Base-by-base conservation (phyloP, 345 rosid species). In the Turritis glabra region DNA sequence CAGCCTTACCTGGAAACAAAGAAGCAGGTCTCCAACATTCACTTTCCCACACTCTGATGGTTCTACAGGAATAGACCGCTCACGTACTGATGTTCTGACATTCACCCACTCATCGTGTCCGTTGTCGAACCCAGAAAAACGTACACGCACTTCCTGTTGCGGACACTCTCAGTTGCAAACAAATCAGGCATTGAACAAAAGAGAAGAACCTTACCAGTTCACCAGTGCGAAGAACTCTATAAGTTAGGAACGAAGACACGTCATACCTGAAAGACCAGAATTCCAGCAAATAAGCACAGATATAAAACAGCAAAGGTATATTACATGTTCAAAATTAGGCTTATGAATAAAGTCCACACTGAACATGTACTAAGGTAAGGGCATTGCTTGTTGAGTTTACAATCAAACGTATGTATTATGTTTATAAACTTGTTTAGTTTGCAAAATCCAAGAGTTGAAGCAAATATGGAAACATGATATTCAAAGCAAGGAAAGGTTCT, bases 91-190 rank as follows among this genome's bases (percentile, higher is more conserved):
- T 5, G 30, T 64, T 71, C 55, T 83, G 47, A 93, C 89, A 26
- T 82, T 87, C 61, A 93, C 91, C 98, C 98, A 93, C 79, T 93
- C 98, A 68, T 93, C 98, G 18, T 93, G 85, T 41, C 71, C 47
- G 40, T 88, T 84, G 41, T 73, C 72, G 19, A 81, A 93, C 8
- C 98, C 97, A 67, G 92, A 61, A 76, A 82, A 93, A 15, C 98
- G 83, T 33, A 88, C 91, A 60, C 97, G 96, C 26, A 80, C 98
- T 84, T 90, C 97, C 98, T 93, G 83, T 29, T 12, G 79, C 56
- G 64, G 72, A 64, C 32, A 71, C 43, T 37, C 67, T 64, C 37
- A 71, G 80, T 38, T 55, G 29, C 61, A 35, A 54, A 35, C 53
- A 27, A 47, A 64, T 27, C 38, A 64, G 64, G 21, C 67, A 54